Percentiles rank a stretch among this genome's conserved stretches.
These are phyloP conservation scores for Drechslerella stenobrocha DNA, from an alignment of 2,329 filamentous ascomycete species.

Conservation along the genomic window DNA sequence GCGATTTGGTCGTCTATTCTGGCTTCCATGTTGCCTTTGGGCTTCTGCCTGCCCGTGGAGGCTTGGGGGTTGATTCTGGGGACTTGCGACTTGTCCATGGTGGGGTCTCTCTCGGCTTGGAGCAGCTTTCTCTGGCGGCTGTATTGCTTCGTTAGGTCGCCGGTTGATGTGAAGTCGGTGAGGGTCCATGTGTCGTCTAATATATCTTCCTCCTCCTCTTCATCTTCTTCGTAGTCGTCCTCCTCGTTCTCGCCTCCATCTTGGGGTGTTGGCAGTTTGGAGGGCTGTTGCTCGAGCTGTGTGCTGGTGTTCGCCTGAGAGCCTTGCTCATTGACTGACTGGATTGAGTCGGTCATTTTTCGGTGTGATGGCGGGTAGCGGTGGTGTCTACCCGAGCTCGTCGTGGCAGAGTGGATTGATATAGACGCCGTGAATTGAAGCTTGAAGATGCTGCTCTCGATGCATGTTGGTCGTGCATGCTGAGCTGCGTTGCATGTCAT, in stretches of 20 bases:
- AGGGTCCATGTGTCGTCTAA: conserved; percentile 59
- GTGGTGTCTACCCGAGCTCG: too few species aligned
- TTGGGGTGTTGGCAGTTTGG: conserved; percentile 3
- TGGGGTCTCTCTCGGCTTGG: conserved; percentile 59
- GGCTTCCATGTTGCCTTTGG: conserved; percentile 74
- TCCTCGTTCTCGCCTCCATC: conserved; percentile 57
- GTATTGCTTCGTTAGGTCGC: conserved; percentile 81
- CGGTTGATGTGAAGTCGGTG: conserved; percentile 57
- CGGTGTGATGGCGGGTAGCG: not conserved
- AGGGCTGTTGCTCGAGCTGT: not conserved
- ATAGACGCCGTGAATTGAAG: too few species aligned
- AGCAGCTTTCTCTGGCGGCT: conserved; percentile 77
- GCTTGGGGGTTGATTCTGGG: conserved; percentile 73
- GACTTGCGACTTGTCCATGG: conserved; percentile 59
- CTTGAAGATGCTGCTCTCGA: conserved; percentile 12
- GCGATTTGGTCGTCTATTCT: conserved; percentile 85
- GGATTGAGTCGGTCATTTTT: not conserved
- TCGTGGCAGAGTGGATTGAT: too few species aligned
- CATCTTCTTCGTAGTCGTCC: conserved; percentile 58
- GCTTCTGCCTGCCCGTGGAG: conserved; percentile 59
- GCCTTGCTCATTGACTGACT: not conserved
- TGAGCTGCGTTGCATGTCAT: conserved; percentile 45
- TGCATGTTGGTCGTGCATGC: not conserved
- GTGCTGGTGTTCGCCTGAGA: conserved; percentile 3
- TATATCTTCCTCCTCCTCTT: conserved; percentile 57